Evolutionary conservation across 371 early-diverging fungal species (phyloP).

Genomic region (Rhizopus stolonifer): DNA sequence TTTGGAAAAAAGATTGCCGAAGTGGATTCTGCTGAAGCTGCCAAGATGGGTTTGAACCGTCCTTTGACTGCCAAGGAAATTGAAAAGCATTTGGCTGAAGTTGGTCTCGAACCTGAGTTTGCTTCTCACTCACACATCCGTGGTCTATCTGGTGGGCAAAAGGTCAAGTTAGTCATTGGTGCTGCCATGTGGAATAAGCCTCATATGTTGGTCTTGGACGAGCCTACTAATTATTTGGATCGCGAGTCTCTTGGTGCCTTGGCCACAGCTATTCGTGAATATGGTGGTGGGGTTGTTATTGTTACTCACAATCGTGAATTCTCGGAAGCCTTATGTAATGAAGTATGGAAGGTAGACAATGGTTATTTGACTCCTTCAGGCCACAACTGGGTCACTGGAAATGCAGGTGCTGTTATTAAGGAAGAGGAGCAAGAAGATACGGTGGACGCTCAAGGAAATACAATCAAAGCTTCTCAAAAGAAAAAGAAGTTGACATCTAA

Average conservation of each 20-base stretch:
- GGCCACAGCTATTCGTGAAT: slow-evolving; percentile 64
- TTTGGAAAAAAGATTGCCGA: slow-evolving; percentile 67
- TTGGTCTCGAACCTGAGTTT: slow-evolving; percentile 72
- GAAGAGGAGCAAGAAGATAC: slow-evolving; percentile 43
- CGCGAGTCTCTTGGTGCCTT: slow-evolving; percentile 77
- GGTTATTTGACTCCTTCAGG: slow-evolving; percentile 59
- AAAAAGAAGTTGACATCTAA: slow-evolving; percentile 51
- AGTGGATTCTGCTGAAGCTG: slow-evolving; percentile 67
- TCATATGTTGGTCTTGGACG: slow-evolving; percentile 87
- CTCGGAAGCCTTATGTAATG: slow-evolving; percentile 66
- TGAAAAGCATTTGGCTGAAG: slow-evolving; percentile 68
- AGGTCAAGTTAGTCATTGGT: slow-evolving; percentile 87
- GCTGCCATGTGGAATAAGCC: slow-evolving; percentile 86
- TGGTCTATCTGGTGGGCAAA: slow-evolving; percentile 91
- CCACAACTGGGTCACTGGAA: slow-evolving; percentile 56
- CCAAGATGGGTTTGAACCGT: slow-evolving; percentile 64
- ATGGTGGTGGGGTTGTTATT: slow-evolving; percentile 77
- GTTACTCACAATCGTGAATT: slow-evolving; percentile 79
- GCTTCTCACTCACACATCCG: slow-evolving; percentile 82
- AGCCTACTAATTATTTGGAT: slow-evolving; percentile 87
- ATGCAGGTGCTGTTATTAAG: slow-evolving; percentile 37
- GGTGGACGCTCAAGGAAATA: slow-evolving; percentile 56
- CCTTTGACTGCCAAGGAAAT: slow-evolving; percentile 67
- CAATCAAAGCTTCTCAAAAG: slow-evolving; percentile 46
- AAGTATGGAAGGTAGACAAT: slow-evolving; percentile 76